Conservation (phyloP, 2,329 filamentous ascomycete genomes). For the Fusarium keratoplasticum region DNA sequence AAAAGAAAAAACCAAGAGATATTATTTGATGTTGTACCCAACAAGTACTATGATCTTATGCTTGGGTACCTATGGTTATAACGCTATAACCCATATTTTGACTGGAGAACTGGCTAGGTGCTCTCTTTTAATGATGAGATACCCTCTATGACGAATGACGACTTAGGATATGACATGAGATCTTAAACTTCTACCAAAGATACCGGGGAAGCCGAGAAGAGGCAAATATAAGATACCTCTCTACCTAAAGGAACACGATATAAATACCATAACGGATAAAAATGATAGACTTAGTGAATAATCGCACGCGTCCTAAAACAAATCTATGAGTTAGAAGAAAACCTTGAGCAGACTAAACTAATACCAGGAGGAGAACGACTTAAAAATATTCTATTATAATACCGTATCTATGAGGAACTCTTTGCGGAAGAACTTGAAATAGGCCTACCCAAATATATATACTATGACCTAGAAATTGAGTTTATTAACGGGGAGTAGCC, state of each 20-base stretch:
- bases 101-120: background rate
- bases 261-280: background rate
- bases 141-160: background rate
- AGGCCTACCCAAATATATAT: no score
- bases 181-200: background rate
- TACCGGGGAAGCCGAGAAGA: background rate
- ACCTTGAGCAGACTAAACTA: background rate
- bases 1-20: background rate
- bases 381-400: constrained; percentile 24
- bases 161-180: background rate
- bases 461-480: no score
- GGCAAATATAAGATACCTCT: background rate
- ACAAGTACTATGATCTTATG: background rate
- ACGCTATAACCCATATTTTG: background rate
- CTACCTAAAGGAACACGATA: background rate
- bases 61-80: background rate
- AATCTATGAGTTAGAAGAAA: background rate
- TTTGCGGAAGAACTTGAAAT: background rate
- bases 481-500: no score
- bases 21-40: background rate
- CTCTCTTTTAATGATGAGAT: background rate
- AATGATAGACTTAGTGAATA: background rate
- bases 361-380: background rate
- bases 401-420: constrained; percentile 25
- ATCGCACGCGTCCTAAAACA: background rate